Evolutionary conservation across 345 rosid genomes (phyloP), one percentile per base, ranked within the genome.

Genomic region (Hibiscus syriacus): DNA sequence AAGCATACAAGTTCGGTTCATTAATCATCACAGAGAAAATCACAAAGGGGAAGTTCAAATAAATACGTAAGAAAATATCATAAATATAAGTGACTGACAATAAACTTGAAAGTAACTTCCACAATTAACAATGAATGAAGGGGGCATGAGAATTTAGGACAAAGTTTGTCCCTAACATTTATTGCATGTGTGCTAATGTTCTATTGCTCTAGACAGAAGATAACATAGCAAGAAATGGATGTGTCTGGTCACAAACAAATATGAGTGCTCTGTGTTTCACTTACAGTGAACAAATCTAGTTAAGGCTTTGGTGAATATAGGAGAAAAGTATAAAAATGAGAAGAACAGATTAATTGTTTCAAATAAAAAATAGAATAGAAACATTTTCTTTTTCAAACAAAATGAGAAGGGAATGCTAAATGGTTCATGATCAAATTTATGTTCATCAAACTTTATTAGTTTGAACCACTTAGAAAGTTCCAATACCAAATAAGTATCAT

Each of bases 1-100:
- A 66, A 50, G n/a, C 34, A 79, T n/a, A 67, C 58, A 50, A 66
- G 62, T 59, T 23, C 38, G 8, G 50, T n/a, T n/a, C n/a, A n/a
- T n/a, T n/a, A n/a, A 11, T 64, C 17, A 56, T 41, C 36, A 23
- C 2, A 17, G 54, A 49, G 22, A 17, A 49, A 17, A 48, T 1
- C 43, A 25, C 10, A 45, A 2, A 36, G 56, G 38, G 36, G 29
- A 41, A 71, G 45, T 10, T 39, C 0, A 45, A 16, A 45, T 4
- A 45, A 16, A n/a, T 45, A 45, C 7, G 14, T 45, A 45, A 45
- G 50, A 16, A 45, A 13, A 45, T 45, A 16, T 45, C 19, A 45
- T 45, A 13, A 45, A 45, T 13, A 13, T 2, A 45, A 2, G 50
- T n/a, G n/a, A n/a, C n/a, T n/a, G n/a, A n/a, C n/a, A n/a, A n/a